Evolutionary conservation across 2,329 filamentous ascomycete genomes (phyloP).

Genomic region (Bipolaris gigantea): DNA sequence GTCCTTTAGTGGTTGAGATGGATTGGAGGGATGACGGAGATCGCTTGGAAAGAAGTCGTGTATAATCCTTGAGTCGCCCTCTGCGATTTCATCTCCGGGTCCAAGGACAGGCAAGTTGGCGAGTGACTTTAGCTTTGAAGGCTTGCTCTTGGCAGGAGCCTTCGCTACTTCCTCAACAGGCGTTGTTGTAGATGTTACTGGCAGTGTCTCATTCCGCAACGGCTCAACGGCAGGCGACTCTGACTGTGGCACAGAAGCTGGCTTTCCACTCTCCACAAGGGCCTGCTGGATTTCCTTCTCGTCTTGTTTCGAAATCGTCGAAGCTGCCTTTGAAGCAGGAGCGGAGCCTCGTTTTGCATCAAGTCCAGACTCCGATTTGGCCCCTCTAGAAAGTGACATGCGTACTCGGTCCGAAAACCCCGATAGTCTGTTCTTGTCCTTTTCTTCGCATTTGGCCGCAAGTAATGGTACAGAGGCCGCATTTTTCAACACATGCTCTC

Average conservation of each 20-base stretch:
- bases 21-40: conserved; percentile 28
- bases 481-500: conserved; percentile 32
- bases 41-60: conserved; percentile 65
- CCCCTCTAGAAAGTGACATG: conserved; percentile 27
- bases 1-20: conserved; percentile 51
- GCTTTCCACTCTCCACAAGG: conserved; percentile 4
- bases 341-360: conserved; percentile 23
- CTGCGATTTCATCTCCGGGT: conserved; percentile 65
- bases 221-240: neutral
- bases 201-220: neutral
- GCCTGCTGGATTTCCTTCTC: conserved; percentile 4
- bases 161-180: neutral
- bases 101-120: conserved; percentile 46
- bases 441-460: conserved; percentile 21
- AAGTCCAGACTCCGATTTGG: conserved; percentile 29
- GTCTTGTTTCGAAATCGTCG: conserved; percentile 14
- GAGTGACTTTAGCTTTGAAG: conserved; percentile 43
- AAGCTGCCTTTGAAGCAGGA: conserved; percentile 10
- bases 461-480: conserved; percentile 33
- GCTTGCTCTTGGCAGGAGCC: conserved; percentile 17
- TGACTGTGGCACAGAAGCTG: neutral
- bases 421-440: conserved; percentile 23
- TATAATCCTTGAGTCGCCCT: conserved; percentile 78
- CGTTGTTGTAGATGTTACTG: neutral
- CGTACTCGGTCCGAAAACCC: conserved; percentile 32